phyloP scores from a whole-genome alignment of 768 basidiomycete genomes.

The Ramaria rubella region DNA sequence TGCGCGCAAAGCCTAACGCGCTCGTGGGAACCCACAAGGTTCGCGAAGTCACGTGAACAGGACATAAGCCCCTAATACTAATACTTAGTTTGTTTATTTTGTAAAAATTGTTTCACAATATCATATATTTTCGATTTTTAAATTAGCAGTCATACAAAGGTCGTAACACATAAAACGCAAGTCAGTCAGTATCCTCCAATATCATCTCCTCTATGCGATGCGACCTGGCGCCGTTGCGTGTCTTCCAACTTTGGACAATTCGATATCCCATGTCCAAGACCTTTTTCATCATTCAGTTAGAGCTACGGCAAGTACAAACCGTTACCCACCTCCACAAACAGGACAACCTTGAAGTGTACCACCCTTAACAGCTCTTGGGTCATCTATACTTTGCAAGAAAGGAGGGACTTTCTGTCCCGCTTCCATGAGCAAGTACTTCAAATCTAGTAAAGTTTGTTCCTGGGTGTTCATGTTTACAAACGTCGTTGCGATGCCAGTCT shows the following conservation, averaged over 20 bases:
- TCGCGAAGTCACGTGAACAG: constrained; percentile 11
- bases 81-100: too few relatives aligned
- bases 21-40: too few relatives aligned
- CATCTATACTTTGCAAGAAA: constrained; percentile 84
- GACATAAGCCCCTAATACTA: too few relatives aligned
- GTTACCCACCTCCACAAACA: constrained; percentile 82
- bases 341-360: constrained; percentile 82
- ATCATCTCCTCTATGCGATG: constrained; percentile 68
- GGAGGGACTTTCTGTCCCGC: constrained; percentile 99
- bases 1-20: too few relatives aligned
- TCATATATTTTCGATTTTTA: too few relatives aligned
- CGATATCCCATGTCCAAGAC: constrained; percentile 88
- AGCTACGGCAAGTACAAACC: too few relatives aligned
- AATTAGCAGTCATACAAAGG: too few relatives aligned
- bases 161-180: too few relatives aligned
- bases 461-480: constrained; percentile 98
- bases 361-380: constrained; percentile 77
- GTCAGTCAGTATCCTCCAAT: constrained; percentile 47
- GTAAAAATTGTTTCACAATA: too few relatives aligned
- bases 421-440: constrained; percentile 95
- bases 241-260: constrained; percentile 98
- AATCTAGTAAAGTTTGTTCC: constrained; percentile 92
- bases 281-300: constrained; percentile 30
- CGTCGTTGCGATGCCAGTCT: constrained; percentile 97
- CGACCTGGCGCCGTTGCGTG: constrained; percentile 83